A percentile compares a stretch with the other conserved stretches of the same genome.
These are phyloP conservation scores for Mycosphaerelloides madeirae DNA, from an alignment of 2,329 filamentous ascomycete genomes.

Conservation along the genomic window DNA sequence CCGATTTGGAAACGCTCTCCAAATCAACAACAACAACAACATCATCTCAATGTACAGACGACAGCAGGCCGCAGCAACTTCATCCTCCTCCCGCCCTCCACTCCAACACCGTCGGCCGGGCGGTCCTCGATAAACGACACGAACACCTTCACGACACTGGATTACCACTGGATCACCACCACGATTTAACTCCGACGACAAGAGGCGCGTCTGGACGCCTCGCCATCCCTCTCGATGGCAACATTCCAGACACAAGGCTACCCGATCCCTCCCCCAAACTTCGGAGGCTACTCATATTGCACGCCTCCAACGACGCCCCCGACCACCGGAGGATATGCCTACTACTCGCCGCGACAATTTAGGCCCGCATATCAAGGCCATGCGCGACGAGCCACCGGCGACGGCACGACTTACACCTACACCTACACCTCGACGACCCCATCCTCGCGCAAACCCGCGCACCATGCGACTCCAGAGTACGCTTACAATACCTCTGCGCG, in stretches of 20 bases:
- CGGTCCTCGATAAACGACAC: slow-evolving; percentile 21
- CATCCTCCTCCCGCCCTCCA: slow-evolving; percentile 28
- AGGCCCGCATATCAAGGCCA: slow-evolving; percentile 45
- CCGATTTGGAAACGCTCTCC: slow-evolving; percentile 4
- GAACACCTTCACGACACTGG: slow-evolving; percentile 2
- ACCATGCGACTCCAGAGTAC: slow-evolving; percentile 21
- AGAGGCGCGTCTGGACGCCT: slow-evolving; percentile 35
- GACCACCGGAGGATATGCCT: slow-evolving; percentile 36
- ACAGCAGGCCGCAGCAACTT: slow-evolving; percentile 8
- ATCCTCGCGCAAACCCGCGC: slow-evolving; percentile 14
- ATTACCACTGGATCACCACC: neutral
- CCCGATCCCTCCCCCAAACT: slow-evolving; percentile 43
- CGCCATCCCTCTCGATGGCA: slow-evolving; percentile 27
- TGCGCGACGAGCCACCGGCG: slow-evolving; percentile 53
- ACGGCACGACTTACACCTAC: slow-evolving; percentile 43
- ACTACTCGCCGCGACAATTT: slow-evolving; percentile 52
- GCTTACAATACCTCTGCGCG: slow-evolving; percentile 38
- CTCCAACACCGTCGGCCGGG: slow-evolving; percentile 27
- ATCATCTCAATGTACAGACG: neutral
- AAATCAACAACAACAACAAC: slow-evolving; percentile 1
- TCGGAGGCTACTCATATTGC: slow-evolving; percentile 46
- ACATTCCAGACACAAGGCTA: slow-evolving; percentile 34
- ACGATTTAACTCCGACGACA: slow-evolving; percentile 15
- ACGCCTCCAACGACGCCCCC: slow-evolving; percentile 48
- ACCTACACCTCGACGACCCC: slow-evolving; percentile 33